A percentile compares a stretch with the other conserved stretches of the same genome.
phyloP scores from a whole-genome alignment of 208 protist genomes.

The Blastocrithidia nonstop region DNA sequence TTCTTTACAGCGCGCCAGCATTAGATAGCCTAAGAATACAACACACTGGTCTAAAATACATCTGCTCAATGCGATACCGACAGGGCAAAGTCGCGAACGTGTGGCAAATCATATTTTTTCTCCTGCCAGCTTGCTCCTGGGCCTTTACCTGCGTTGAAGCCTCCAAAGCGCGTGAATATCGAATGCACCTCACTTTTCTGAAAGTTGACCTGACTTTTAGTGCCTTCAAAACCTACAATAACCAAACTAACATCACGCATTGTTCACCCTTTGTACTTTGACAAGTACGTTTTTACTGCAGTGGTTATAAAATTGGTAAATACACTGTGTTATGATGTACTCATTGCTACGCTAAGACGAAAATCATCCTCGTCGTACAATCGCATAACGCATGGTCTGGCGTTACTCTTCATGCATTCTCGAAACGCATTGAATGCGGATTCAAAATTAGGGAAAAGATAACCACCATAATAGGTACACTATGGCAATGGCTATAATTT shows the following conservation, averaged over 20 bases:
- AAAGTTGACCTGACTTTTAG: constrained; percentile 32
- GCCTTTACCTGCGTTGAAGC: constrained; percentile 33
- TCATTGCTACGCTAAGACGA: constrained; percentile 77
- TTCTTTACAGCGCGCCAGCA: constrained; percentile 86
- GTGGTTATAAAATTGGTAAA: constrained; percentile 34
- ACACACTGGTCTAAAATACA: constrained; percentile 84
- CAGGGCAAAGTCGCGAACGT: constrained; percentile 82
- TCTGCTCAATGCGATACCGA: constrained; percentile 76
- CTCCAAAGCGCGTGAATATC: constrained; percentile 49
- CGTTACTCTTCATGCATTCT: constrained; percentile 63
- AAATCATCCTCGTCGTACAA: constrained; percentile 88
- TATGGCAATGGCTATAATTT: constrained; percentile 82
- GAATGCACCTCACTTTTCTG: constrained; percentile 41
- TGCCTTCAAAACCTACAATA: constrained; percentile 81
- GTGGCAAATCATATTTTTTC: constrained; percentile 89
- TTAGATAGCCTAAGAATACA: constrained; percentile 69
- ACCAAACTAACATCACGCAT: constrained; percentile 54
- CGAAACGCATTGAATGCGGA: constrained; percentile 68
- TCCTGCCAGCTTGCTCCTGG: constrained; percentile 80
- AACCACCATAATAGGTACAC: constrained; percentile 72
- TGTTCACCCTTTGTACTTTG: constrained; percentile 48
- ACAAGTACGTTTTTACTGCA: constrained; percentile 47
- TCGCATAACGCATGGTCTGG: constrained; percentile 76
- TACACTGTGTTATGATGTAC: constrained; percentile 30
- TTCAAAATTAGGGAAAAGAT: constrained; percentile 83